Base-by-base conservation (phyloP, 345 rosid genomes). In the Corchorus capsularis region DNA sequence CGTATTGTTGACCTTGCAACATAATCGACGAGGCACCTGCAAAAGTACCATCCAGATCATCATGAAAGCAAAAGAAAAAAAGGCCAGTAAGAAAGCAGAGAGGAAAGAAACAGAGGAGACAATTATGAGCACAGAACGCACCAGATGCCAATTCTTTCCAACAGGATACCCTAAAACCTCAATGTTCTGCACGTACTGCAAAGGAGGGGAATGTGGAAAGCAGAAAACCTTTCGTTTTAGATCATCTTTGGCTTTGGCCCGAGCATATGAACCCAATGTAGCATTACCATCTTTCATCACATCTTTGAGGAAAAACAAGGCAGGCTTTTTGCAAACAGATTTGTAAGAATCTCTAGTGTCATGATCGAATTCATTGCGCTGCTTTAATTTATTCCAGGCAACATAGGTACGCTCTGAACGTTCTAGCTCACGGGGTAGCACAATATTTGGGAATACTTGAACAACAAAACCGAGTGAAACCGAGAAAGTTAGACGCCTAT, bases 391-490 rank as follows among this genome's bases (percentile, higher is more conserved):
- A 60, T 91, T 94, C 98, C 98, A 94, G 11, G 98, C 98, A 75
- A 93, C 76, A 86, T 86, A 94, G 3, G 98, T 88, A 62, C 69
- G 85, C 71, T 94, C 97, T 5, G 95, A 84, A 72, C 93, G 91
- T 79, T 91, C 95, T 35, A 94, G 90, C 71, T 87, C 89, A 10
- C 90, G 90, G 57, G 99, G 97, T 20, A 80, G 78, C 60, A 88
- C 81, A 1, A 90, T 85, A 78, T 74, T 78, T 3, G 97, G 96
- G 81, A 88, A 91, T 63, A 95, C 96, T 82, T 95, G 97, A 66
- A 95, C 90, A 71, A 83, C 93, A 72, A 90, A 95, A 62, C 98
- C 97, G 59, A 90, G 86, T 0, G 99, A 95, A 39, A 92, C 83
- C 1, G 88, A 84, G 82, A 89, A 84, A 4, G 98, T 88, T 4